Conservation (phyloP, 129 eudicot species). For the Cynara cardunculus region DNA sequence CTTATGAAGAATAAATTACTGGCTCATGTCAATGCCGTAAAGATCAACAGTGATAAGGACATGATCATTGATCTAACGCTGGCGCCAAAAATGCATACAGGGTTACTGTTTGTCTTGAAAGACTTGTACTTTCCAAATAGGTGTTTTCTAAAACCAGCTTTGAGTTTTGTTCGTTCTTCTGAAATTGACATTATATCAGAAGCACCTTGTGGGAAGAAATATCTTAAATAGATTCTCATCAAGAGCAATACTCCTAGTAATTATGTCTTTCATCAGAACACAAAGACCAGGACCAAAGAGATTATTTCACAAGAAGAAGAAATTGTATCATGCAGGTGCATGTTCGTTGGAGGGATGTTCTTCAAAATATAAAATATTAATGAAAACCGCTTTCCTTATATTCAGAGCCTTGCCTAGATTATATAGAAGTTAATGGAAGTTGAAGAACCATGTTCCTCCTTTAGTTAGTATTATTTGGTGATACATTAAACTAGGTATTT, state of each 20-base stretch:
- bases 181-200: background rate
- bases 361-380: too few species aligned
- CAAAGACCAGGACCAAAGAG: background rate
- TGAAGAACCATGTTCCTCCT: background rate
- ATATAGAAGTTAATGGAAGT: background rate
- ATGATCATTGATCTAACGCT: background rate
- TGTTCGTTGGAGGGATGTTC: too few species aligned
- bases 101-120: background rate
- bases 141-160: background rate
- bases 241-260: background rate
- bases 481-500: background rate
- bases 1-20: background rate
- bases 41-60: background rate
- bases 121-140: conserved; percentile 16
- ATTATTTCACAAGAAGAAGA: too few species aligned
- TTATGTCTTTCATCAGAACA: background rate
- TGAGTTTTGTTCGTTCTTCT: background rate
- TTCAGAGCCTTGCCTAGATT: background rate
- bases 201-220: background rate
- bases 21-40: background rate
- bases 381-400: background rate
- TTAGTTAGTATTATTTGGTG: background rate
- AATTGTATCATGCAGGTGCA: too few species aligned
- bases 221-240: background rate
- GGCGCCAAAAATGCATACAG: background rate